Evolutionary conservation across 2,329 filamentous ascomycete species (phyloP).

Genomic region (Xylaria multiplex): DNA sequence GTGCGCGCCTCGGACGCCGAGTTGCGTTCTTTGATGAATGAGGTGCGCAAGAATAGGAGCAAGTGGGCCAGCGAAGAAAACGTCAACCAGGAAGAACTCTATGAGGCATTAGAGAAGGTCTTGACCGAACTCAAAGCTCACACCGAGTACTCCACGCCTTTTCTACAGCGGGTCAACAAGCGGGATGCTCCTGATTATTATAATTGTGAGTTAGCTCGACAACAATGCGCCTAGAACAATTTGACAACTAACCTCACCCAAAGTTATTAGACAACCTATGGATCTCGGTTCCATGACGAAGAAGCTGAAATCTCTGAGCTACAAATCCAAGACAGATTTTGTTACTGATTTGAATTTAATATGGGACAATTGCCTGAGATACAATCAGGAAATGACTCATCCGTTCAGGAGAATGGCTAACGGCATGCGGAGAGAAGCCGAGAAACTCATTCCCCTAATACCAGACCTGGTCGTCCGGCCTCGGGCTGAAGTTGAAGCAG

Average conservation of each 20-base stretch:
- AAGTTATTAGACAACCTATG: constrained; percentile 96
- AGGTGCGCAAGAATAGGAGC: constrained; percentile 96
- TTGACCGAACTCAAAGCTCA: constrained; percentile 96
- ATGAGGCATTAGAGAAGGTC: constrained; percentile 96
- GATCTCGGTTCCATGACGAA: constrained; percentile 98
- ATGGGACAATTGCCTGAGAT: constrained; percentile 96
- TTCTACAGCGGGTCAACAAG: constrained; percentile 94
- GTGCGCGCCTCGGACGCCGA: constrained; percentile 94
- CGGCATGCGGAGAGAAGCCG: constrained; percentile 96
- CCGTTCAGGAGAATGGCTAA: constrained; percentile 91
- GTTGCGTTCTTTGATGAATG: constrained; percentile 90
- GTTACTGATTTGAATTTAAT: constrained; percentile 93
- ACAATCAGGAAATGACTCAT: constrained; percentile 90
- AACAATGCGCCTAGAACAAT: constrained; percentile 20
- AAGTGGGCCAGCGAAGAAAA: constrained; percentile 99
- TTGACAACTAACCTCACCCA: constrained; percentile 48
- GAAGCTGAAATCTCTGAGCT: constrained; percentile 83
- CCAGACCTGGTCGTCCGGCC: constrained; percentile 91
- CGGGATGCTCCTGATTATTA: constrained; percentile 97
- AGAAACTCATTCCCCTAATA: constrained; percentile 94
- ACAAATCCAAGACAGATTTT: constrained; percentile 93
- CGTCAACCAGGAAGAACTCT: constrained; percentile 96
- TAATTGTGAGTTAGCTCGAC: constrained; percentile 69
- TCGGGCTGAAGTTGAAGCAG: constrained; percentile 91
- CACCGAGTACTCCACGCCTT: constrained; percentile 97